Conservation (phyloP, 306 rosid species). For the Quillaja saponaria region DNA sequence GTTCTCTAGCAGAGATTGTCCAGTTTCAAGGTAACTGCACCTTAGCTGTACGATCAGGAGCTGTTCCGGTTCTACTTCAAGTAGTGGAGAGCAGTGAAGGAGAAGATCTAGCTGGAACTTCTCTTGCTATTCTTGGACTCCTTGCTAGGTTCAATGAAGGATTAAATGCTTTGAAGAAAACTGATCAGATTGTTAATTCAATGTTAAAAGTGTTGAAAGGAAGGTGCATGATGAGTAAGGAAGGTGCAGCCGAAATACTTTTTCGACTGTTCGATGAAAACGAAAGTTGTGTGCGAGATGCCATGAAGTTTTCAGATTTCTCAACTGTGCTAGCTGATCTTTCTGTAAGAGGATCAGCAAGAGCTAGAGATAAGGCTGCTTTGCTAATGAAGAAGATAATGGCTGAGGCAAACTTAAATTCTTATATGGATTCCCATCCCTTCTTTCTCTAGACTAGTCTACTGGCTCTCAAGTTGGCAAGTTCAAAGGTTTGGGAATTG, state of each 20-base stretch:
- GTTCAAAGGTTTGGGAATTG: too few species aligned
- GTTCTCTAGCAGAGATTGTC: constrained; percentile 72
- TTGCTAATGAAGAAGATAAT: constrained; percentile 60
- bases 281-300: constrained; percentile 52
- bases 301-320: constrained; percentile 51
- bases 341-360: constrained; percentile 70
- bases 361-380: constrained; percentile 64
- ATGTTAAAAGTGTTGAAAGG: constrained; percentile 63
- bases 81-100: constrained; percentile 40
- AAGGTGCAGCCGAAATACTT: constrained; percentile 77
- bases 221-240: constrained; percentile 75
- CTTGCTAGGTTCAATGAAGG: constrained; percentile 81
- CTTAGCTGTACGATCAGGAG: constrained; percentile 65
- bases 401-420: constrained; percentile 37
- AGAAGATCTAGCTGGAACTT: constrained; percentile 59
- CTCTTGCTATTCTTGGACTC: constrained; percentile 57
- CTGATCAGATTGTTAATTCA: constrained; percentile 31
- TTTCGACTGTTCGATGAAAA: constrained; percentile 69
- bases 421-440: constrained; percentile 31
- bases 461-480: constrained; percentile 2
- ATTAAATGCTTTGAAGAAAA: constrained; percentile 54
- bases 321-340: constrained; percentile 57
- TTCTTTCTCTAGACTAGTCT: constrained; percentile 28
- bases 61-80: constrained; percentile 44
- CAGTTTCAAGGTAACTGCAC: constrained; percentile 84